Evolutionary conservation across 2,329 filamentous ascomycete species (phyloP).

Genomic region (Metarhizium rileyi): DNA sequence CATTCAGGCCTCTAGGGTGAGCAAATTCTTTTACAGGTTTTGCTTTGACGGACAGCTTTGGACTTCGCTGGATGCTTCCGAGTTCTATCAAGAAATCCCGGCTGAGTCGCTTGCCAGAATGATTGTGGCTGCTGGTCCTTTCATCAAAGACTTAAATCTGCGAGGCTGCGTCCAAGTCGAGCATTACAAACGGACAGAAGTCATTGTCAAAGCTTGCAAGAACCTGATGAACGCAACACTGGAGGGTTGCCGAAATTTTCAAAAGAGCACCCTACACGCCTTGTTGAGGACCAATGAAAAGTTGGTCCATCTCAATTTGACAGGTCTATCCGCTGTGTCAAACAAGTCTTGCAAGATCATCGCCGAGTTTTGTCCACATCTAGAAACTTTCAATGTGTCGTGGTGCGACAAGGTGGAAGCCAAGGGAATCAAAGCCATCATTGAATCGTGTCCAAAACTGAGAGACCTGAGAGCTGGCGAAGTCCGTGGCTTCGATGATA

Average conservation of each 20-base stretch:
- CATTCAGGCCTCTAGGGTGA: conserved; percentile 67
- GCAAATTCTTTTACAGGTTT: conserved; percentile 66
- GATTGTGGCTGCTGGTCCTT: conserved; percentile 76
- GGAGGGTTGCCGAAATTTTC: conserved; percentile 81
- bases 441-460: conserved; percentile 63
- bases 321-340: conserved; percentile 67
- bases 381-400: conserved; percentile 82
- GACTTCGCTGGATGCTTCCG: conserved; percentile 72
- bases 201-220: conserved; percentile 71
- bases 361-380: conserved; percentile 64
- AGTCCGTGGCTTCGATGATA: conserved; percentile 67
- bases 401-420: conserved; percentile 88
- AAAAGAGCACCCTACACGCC: conserved; percentile 66
- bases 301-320: conserved; percentile 77
- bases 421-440: conserved; percentile 60
- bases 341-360: conserved; percentile 84
- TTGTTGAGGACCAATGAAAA: conserved; percentile 64
- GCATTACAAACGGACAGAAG: conserved; percentile 67
- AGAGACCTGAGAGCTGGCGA: conserved; percentile 76
- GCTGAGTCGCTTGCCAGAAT: conserved; percentile 76
- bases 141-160: conserved; percentile 83
- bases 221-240: conserved; percentile 84
- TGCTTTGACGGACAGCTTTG: conserved; percentile 96
- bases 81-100: conserved; percentile 82
- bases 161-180: conserved; percentile 84